These are phyloP conservation scores for Polygonum aviculare DNA, from an alignment of 148 eudicot species.

Conservation along the genomic window DNA sequence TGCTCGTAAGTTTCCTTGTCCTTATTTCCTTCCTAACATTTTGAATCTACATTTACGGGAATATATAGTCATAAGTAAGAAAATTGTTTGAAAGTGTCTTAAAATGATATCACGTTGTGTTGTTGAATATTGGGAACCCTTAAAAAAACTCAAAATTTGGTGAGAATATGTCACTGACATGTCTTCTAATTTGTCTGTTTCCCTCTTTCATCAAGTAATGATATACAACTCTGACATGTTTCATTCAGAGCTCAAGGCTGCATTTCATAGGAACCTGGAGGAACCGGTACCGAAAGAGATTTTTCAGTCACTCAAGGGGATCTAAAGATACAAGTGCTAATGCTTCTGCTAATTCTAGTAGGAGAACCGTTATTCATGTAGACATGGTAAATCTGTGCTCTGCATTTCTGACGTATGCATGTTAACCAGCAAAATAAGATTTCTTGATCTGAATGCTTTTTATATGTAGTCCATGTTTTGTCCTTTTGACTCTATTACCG, in stretches of 20 bases:
- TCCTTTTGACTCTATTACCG: background rate
- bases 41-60: background rate
- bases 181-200: background rate
- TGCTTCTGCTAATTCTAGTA: conserved; percentile 24
- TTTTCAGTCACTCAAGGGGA: conserved; percentile 31
- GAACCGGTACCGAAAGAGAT: conserved; percentile 84
- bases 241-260: conserved; percentile 76
- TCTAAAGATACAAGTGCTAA: conserved; percentile 23
- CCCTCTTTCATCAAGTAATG: background rate
- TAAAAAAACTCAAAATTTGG: background rate
- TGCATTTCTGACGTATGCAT: background rate
- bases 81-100: background rate
- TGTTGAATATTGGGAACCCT: background rate
- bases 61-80: background rate
- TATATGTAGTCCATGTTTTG: background rate
- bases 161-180: background rate
- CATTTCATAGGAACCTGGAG: conserved; percentile 99
- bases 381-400: conserved; percentile 68
- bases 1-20: background rate
- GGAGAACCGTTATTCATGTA: conserved; percentile 56
- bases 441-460: background rate
- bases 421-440: background rate
- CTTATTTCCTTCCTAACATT: background rate
- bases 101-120: background rate
- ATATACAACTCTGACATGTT: background rate